phyloP scores from a whole-genome alignment of 129 eudicot species.

The Dittrichia graveolens region DNA sequence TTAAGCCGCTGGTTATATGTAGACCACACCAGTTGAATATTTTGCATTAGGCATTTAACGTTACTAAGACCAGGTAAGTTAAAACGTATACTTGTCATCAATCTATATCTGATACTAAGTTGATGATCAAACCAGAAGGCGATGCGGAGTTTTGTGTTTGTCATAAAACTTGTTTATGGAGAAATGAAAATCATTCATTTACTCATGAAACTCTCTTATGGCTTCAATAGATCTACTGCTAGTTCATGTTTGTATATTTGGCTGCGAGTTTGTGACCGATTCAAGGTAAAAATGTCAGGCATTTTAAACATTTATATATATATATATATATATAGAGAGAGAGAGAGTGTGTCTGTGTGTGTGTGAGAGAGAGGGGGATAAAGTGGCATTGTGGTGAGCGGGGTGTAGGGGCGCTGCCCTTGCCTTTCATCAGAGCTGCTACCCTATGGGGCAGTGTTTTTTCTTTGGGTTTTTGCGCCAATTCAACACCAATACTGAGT shows the following conservation, averaged over 20 bases:
- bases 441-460: too few relatives aligned
- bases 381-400: too few relatives aligned
- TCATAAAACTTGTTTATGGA: constrained; percentile 10
- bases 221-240: not conserved
- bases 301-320: too few relatives aligned
- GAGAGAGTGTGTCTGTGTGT: too few relatives aligned
- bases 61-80: constrained; percentile 28
- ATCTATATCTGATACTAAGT: constrained; percentile 4
- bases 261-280: not conserved
- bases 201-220: not conserved
- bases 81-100: constrained; percentile 16
- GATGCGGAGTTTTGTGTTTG: constrained; percentile 6
- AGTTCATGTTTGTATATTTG: not conserved
- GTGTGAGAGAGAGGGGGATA: too few relatives aligned
- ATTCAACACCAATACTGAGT: too few relatives aligned
- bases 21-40: not conserved
- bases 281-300: too few relatives aligned
- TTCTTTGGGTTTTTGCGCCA: too few relatives aligned
- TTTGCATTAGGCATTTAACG: not conserved
- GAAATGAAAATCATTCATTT: not conserved
- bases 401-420: too few relatives aligned
- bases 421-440: too few relatives aligned
- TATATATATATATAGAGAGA: too few relatives aligned
- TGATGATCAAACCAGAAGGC: constrained; percentile 18
- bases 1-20: constrained; percentile 5